A percentile compares a stretch with the other conserved stretches of the same genome.
Evolutionary conservation across 805 yeast genomes (phyloP).

Genomic region (Millerago galiae): DNA sequence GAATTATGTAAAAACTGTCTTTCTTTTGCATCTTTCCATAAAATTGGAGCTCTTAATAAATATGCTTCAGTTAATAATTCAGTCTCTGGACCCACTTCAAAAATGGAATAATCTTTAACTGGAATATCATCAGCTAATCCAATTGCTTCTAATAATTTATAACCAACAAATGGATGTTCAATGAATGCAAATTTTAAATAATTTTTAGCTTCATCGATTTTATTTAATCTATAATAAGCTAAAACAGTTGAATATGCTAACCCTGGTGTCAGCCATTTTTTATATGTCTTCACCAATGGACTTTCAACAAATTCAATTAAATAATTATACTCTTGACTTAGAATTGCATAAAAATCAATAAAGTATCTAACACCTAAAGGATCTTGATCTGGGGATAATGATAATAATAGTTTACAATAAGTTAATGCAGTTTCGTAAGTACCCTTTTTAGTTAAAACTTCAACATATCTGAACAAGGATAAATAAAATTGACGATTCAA

Average conservation of each 20-base stretch:
- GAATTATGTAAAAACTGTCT: slow-evolving; percentile 43
- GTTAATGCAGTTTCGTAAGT: slow-evolving; percentile 72
- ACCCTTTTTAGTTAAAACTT: slow-evolving; percentile 67
- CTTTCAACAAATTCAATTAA: slow-evolving; percentile 51
- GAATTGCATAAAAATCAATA: slow-evolving; percentile 70
- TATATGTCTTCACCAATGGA: slow-evolving; percentile 49
- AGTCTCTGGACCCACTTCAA: slow-evolving; percentile 22
- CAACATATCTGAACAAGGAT: slow-evolving; percentile 65
- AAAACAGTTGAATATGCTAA: slow-evolving; percentile 59
- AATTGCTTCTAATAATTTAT: slow-evolving; percentile 40
- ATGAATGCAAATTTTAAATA: slow-evolving; percentile 45
- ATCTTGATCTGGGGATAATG: slow-evolving; percentile 71
- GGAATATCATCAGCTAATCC: slow-evolving; percentile 30
- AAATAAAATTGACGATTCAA: slow-evolving; percentile 74
- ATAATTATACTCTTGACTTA: slow-evolving; percentile 58
- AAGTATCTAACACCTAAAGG: slow-evolving; percentile 81
- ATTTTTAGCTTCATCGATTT: slow-evolving; percentile 37
- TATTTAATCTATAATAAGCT: slow-evolving; percentile 45
- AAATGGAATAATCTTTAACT: slow-evolving; percentile 20
- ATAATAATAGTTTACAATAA: slow-evolving; percentile 63
- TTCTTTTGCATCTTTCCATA: slow-evolving; percentile 48
- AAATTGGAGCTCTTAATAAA: slow-evolving; percentile 42
- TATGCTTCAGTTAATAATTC: slow-evolving; percentile 51
- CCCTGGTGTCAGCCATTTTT: slow-evolving; percentile 68
- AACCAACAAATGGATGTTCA: slow-evolving; percentile 53